Evolutionary conservation across 768 basidiomycete species (phyloP), one percentile per base, ranked within the genome.

Genomic region (Lentinula sp.): DNA sequence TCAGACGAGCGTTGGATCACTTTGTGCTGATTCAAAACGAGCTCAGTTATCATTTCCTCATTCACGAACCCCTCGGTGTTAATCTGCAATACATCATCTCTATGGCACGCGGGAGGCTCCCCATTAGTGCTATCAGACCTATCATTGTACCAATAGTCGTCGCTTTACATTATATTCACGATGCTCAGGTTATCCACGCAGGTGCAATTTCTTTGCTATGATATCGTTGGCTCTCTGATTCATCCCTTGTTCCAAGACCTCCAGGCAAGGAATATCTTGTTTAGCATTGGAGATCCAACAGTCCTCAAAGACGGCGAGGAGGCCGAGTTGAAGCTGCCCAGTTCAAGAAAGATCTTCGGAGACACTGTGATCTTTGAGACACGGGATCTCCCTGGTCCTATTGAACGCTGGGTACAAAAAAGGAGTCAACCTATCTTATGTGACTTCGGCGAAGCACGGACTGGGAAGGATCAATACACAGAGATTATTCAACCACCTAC

Each of bases 401-500:
- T 37, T 11, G 37, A 37, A 7, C 37, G 37, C 37, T 16, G 45
- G 45, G n/a, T 46, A 21, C 45, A 16, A 46, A 60, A 46, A 34
- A 62, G 34, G 32, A 62, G 66, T 40, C 59, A 28, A 16, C 62
- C 66, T 48, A 55, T 66, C 2, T 62, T 67, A 15, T 65, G 64
- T 48, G 66, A 69, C 64, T 67, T 69, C 64, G 69, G 70, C 51
- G 57, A 63, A 62, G 68, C 65, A 6, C 54, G 59, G 50, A 62
- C 21, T 7, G 45, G 61, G 37, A 61, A 60, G 4, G 45, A 56
- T 16, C 54, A 32, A 7, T 60, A 67, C 34, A 52, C 48, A 28
- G 45, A n/a, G 16, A 11, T 23, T 31, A 69, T 70, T 51, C 70
- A 72, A 59, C 72, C 72, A 32, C 32, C 56, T 51, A 53, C 28